phyloP scores from a whole-genome alignment of 2,329 filamentous ascomycete genomes.

The Fusarium pseudograminearum region DNA sequence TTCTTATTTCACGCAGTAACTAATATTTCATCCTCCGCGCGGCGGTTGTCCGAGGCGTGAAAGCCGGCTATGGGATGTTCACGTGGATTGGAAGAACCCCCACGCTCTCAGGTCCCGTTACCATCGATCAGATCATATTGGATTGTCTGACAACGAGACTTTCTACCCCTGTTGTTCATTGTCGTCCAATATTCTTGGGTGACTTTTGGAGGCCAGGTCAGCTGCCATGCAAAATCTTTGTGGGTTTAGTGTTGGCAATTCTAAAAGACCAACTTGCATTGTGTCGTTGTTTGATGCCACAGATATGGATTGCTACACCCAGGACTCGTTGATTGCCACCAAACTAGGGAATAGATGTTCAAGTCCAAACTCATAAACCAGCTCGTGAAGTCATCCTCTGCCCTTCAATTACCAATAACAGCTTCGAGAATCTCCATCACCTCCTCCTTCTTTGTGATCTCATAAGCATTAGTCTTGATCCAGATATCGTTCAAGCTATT shows the following conservation, averaged over 20 bases:
- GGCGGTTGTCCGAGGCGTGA: slow-evolving; percentile 10
- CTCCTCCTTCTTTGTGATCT: slow-evolving; percentile 9
- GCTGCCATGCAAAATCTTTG: background rate
- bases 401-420: background rate
- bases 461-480: slow-evolving; percentile 17
- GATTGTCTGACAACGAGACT: slow-evolving; percentile 2
- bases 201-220: background rate
- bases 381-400: background rate
- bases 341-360: background rate
- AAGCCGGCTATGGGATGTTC: slow-evolving; percentile 9
- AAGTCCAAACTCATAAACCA: background rate
- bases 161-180: background rate
- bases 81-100: slow-evolving; percentile 21
- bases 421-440: slow-evolving; percentile 12
- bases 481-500: slow-evolving; percentile 22
- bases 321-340: background rate
- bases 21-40: slow-evolving; percentile 20
- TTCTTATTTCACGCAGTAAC: accelerated
- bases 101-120: slow-evolving; percentile 7
- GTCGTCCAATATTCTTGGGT: background rate
- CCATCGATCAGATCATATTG: slow-evolving; percentile 23
- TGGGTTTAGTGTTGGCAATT: background rate
- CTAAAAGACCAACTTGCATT: background rate
- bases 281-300: too few species aligned
- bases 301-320: background rate